Evolutionary conservation across 768 basidiomycete species (phyloP), one percentile per base, ranked within the genome.

Genomic region (Heimioporus sp.): DNA sequence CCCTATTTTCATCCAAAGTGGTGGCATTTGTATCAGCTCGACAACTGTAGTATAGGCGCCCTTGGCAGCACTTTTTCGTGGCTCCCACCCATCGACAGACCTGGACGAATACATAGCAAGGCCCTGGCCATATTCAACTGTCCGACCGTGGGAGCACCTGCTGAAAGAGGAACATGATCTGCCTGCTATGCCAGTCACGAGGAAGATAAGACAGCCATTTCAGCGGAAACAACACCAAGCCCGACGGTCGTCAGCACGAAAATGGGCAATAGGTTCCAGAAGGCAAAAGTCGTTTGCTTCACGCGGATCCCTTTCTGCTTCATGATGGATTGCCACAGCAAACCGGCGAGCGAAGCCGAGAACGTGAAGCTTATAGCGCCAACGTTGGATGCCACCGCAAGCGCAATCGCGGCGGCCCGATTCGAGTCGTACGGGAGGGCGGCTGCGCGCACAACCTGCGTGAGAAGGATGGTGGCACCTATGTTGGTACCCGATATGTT

Each of bases 311-410:
- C 80, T 67, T 92, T 95, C 65, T 90, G 85, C 52, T 65, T 62
- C 48, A 96, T 71, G 49, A 96, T 92, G 15, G 73, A 65, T 17
- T 76, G 72, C 94, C 95, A 98, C 15, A 97, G 75, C 39, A 98
- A 72, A 0, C 94, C 94, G 0, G 92, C 93, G 13, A 97, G 80
- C 49, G 88, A 91, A 1, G 90, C 91, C 7, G 87, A 86, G 64
- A 94, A 95, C 10, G 91, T 90, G 64, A 90, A 86, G 55, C 85
- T 88, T 57, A 95, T 87, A 2, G 95, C 95, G 12, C 95, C 95
- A 31, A 92, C 86, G 68, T 97, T 97, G 49, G 84, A 87, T 3
- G 89, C 87, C 0, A 97, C 78, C 9, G 93, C 94, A 12, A 97
- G 79, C 0, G 92, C 80, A 42, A 85, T 80, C 0, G 80, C 83